Base-by-base conservation (phyloP, 2,329 filamentous ascomycete genomes). In the Phialophora chinensis region DNA sequence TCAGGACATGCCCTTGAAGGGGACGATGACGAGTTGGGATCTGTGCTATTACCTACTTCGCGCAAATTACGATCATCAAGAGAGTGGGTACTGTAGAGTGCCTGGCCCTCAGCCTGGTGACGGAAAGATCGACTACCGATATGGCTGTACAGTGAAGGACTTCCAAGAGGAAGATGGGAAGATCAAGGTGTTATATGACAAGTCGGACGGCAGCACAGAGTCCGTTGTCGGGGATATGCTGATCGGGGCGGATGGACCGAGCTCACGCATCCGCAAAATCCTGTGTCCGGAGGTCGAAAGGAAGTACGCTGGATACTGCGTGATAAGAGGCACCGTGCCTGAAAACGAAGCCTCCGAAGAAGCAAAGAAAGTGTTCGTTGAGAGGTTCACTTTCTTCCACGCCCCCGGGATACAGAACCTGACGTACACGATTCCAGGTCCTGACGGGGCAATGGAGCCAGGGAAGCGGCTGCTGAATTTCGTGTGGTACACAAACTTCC, bases 321-420 rank as follows among this genome's bases (percentile, higher is more conserved):
- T 79, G 3, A 76, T 80, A 27, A 73, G 81, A 8, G 81, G 81
- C 2, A 82, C 79, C 0, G 72, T 83, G 3, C 72, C 68, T 1
- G 81, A 83, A 67, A 62, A 69, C n/a, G 76, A 79, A 42, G 76
- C 78, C 3, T 78, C 76, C 29, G 73, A 75, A 23, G 68, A 74
- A 4, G 71, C 79, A 6, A 75, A 64, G 38, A 60, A 63, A 17
- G 64, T 56, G 44, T 72, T 72, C 31, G 55, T 63, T 8, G 67
- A 71, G 47, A 62, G 59, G 23, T 66, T 69, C 31, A 67, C 64
- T 11, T 71, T 69, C 64, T 71, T 63, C 44, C 67, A 69, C 27
- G 62, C 52, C 6, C 65, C 67, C 12, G 65, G 65, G 6, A 69
- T 66, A 20, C 61, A 64, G 29, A 69, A 73, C n/a, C 42, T 70